Evolutionary conservation across 306 rosid species (phyloP).

Genomic region (Notholithocarpus densiflorus): DNA sequence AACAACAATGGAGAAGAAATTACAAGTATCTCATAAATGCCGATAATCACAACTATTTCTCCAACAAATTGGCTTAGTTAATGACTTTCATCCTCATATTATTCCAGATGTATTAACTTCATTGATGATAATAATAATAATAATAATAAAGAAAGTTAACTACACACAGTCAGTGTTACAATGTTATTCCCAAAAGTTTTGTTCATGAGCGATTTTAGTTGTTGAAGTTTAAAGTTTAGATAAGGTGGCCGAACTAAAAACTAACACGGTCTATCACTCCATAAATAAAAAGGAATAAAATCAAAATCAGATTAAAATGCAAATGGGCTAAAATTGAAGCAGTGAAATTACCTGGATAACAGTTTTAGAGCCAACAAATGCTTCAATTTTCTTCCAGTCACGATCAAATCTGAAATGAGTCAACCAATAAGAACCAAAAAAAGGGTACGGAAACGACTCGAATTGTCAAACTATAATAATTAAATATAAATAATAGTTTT

Average conservation of each 20-base stretch:
- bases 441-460: neutral
- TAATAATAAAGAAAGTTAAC: too few relatives aligned
- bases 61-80: neutral
- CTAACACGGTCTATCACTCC: too few relatives aligned
- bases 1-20: neutral
- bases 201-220: too few relatives aligned
- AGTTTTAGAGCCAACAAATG: slow-evolving; percentile 93
- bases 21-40: neutral
- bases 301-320: too few relatives aligned
- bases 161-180: too few relatives aligned
- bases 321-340: neutral
- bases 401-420: slow-evolving; percentile 73
- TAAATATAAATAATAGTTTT: neutral
- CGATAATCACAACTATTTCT: neutral
- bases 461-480: neutral
- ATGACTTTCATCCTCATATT: neutral
- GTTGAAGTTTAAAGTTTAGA: too few relatives aligned
- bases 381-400: slow-evolving; percentile 99
- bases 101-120: neutral
- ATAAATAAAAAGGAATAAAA: too few relatives aligned
- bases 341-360: slow-evolving; percentile 79
- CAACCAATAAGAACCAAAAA: neutral
- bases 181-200: too few relatives aligned
- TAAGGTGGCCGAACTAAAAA: too few relatives aligned
- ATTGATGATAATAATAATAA: neutral